Evolutionary conservation across 2,329 filamentous ascomycete genomes (phyloP), one percentile per base, ranked within the genome.

Genomic region (Intubia oerlemansii): DNA sequence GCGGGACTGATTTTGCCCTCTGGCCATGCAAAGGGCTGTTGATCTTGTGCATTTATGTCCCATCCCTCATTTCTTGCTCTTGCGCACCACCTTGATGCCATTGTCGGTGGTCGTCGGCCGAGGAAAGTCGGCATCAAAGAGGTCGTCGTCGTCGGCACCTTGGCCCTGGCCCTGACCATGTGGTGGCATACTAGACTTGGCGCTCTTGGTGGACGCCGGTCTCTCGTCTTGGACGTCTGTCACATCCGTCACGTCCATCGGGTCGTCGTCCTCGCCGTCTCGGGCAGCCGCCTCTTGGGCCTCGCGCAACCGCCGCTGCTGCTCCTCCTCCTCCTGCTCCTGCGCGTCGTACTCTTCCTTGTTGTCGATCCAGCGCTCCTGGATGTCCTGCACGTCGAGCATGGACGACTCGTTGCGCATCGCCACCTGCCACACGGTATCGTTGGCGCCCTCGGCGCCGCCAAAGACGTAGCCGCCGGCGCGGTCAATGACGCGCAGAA

Each of bases 371-470:
- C 88, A 98, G 35, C 88, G 64, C 54, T 98, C 88, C 51, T 98
- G 88, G 37, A 95, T 73, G 50, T 98, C 85, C 34, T 74, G 60
- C 8, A 82, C 70, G 41, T 90, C 82, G 60, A 91, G 70, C 51
- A 71, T 55, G 18, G 67, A 68, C 20, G 70, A 66, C 33, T 73
- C 70, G 33, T 71, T 70, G 32, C 82, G 69, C 69, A 95, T 91
- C 3, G 88, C 81, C 25, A 95, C 72, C 44, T 90, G 80, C 88
- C 88, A 98, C n/a, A 98, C 68, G 6, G 76, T 84, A 47, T 98
- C 85, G 41, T 95, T 93, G 25, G 82, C 80, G 2, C 82, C 85
- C 46, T 93, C 81, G 0, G 81, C 77, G 5, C 75, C 66, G 0
- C 84, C 84, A 53, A 98, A 93, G 1, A 82, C 77, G 51, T 95